Evolutionary conservation across 2,329 filamentous ascomycete genomes (phyloP).

Genomic region (Fusarium cyanostomum): DNA sequence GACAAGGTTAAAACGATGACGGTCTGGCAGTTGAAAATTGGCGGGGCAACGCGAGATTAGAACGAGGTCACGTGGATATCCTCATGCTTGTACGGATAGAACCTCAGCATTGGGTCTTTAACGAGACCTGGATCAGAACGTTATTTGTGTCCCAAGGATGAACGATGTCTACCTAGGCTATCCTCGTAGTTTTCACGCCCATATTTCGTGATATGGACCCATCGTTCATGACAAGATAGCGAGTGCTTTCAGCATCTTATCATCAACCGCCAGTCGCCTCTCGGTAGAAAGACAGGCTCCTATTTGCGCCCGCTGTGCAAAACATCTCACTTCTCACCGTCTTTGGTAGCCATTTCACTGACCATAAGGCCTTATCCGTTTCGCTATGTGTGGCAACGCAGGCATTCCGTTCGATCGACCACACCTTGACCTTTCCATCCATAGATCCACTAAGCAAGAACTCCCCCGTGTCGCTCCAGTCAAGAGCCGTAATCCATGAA

Average conservation of each 20-base stretch:
- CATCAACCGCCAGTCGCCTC: slow-evolving; percentile 67
- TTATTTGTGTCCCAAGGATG: not conserved
- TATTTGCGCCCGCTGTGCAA: slow-evolving; percentile 79
- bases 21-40: slow-evolving; percentile 49
- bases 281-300: slow-evolving; percentile 82
- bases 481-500: slow-evolving; percentile 89
- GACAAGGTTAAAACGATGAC: slow-evolving; percentile 33
- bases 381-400: slow-evolving; percentile 96
- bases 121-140: not conserved
- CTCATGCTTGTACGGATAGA: not conserved
- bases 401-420: slow-evolving; percentile 83
- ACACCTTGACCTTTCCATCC: slow-evolving; percentile 95
- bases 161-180: not conserved
- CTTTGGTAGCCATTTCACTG: slow-evolving; percentile 84
- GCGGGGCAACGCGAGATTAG: slow-evolving; percentile 64
- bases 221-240: not conserved
- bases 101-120: not conserved
- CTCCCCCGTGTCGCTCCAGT: slow-evolving; percentile 94
- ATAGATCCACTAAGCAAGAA: slow-evolving; percentile 88
- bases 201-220: not conserved
- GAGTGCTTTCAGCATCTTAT: not conserved
- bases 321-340: slow-evolving; percentile 75
- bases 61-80: slow-evolving; percentile 59
- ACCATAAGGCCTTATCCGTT: slow-evolving; percentile 85
- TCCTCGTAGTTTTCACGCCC: not conserved